A percentile compares a stretch with the other conserved stretches of the same genome.
Evolutionary conservation across 2,329 filamentous ascomycete species (phyloP).

Genomic region (Calonectria pauciramosa): DNA sequence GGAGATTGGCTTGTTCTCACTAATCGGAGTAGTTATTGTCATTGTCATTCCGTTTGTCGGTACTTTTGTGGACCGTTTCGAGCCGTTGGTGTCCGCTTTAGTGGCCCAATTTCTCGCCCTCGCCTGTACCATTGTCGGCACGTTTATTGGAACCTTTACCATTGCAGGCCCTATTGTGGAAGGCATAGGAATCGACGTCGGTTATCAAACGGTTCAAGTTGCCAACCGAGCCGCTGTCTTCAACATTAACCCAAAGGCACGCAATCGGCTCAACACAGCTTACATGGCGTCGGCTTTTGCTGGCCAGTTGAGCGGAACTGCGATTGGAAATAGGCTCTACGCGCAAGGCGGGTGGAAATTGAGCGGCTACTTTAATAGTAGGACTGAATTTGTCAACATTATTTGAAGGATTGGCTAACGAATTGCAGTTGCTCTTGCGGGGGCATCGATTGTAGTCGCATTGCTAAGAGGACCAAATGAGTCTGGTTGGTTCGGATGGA

Average conservation of each 20-base stretch:
- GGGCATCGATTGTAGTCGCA: slow-evolving; percentile 44
- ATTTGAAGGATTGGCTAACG: background rate
- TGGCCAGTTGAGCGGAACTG: slow-evolving; percentile 80
- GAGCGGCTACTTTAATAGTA: slow-evolving; percentile 57
- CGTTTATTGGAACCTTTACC: slow-evolving; percentile 75
- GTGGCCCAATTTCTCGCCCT: slow-evolving; percentile 68
- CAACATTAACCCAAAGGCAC: slow-evolving; percentile 75
- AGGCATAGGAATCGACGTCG: slow-evolving; percentile 78
- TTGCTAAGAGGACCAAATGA: slow-evolving; percentile 47
- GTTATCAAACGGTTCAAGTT: slow-evolving; percentile 80
- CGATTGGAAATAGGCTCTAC: slow-evolving; percentile 69
- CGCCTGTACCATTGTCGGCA: slow-evolving; percentile 63
- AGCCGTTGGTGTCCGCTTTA: slow-evolving; percentile 76
- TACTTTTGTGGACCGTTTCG: slow-evolving; percentile 75
- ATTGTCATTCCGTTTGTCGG: slow-evolving; percentile 78
- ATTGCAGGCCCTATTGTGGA: slow-evolving; percentile 82
- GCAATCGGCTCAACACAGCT: slow-evolving; percentile 84
- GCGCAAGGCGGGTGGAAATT: slow-evolving; percentile 65
- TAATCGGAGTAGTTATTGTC: slow-evolving; percentile 82
- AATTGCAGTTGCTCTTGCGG: slow-evolving; percentile 43
- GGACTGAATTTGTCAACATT: background rate
- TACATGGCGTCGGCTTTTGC: slow-evolving; percentile 85
- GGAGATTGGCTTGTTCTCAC: slow-evolving; percentile 81
- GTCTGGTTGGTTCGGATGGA: slow-evolving; percentile 50
- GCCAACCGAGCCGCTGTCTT: slow-evolving; percentile 81